Base-by-base conservation (phyloP, 495 filamentous ascomycete genomes). In the Apiosordaria backusii region DNA sequence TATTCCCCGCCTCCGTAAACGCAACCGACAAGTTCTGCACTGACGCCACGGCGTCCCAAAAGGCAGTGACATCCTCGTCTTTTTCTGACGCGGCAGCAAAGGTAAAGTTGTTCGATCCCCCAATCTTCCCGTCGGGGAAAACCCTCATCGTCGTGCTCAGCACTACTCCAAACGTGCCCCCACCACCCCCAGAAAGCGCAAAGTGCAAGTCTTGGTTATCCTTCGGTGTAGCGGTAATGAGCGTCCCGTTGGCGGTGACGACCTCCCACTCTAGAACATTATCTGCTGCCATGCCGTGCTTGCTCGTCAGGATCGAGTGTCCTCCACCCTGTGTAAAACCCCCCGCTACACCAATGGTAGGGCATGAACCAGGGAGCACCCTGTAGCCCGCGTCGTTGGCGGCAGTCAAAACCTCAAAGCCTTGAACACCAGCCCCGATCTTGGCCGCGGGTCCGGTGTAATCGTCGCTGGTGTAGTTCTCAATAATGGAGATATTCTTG, bases 211-310 rank as follows among this genome's bases (percentile, higher is more conserved):
- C 52, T 22, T 55, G n/a, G 19, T 55, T 21, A 2, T 23, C 1
- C 52, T 19, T 55, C 4, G 52, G 52, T 4, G 52, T 55, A 18
- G 52, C 52, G 22, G 22, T 23, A 18, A 55, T n/a, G n/a, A 21
- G 52, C 0, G n/a, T 23, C 3, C 52, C 52, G 2, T 55, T 13
- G 9, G 52, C n/a, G 9, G 52, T 55, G 7, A 55, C 52, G 10
- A 55, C 52, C 52, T 55, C 52, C 52, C 52, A 55, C 52, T 55
- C 52, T 7, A 55, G 52, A 6, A 55, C 52, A 22, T 55, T 55
- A 18, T 55, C 52, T 2, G 52, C 52, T n/a, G 52, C 9, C 15
- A 55, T 15, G n/a, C 52, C 52, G 10, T 55, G 21, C 18, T 21
- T 19, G 52, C 52, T 55, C n/a, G 52, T 9, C 18, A 55, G 22